phyloP scores from a whole-genome alignment of 257 asterid species.

The Plantago ovata region DNA sequence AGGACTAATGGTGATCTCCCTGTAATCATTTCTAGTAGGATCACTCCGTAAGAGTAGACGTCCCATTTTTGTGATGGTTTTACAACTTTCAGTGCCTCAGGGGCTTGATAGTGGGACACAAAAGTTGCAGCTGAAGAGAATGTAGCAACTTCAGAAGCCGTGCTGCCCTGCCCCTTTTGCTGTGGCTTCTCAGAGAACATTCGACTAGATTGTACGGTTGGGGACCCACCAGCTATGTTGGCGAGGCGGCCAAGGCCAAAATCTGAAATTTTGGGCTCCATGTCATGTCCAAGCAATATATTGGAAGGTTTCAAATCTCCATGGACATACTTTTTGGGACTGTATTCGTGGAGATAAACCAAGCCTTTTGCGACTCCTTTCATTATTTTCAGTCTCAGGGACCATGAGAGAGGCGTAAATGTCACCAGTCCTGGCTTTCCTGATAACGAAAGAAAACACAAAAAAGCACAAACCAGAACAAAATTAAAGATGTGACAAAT shows the following conservation, averaged over 20 bases:
- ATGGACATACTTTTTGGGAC: conserved; percentile 91
- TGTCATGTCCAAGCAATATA: conserved; percentile 60
- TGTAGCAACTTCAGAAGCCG: conserved; percentile 47
- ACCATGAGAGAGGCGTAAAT: conserved; percentile 73
- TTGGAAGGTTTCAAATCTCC: conserved; percentile 93
- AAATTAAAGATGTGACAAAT: background rate
- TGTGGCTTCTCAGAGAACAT: conserved; percentile 50
- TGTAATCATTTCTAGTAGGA: conserved; percentile 77
- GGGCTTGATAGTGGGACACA: conserved; percentile 72
- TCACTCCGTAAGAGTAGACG: conserved; percentile 71
- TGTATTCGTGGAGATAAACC: conserved; percentile 72
- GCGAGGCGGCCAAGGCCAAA: conserved; percentile 93
- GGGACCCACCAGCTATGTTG: conserved; percentile 78
- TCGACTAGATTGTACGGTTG: conserved; percentile 51
- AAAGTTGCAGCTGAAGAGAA: conserved; percentile 44
- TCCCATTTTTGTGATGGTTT: conserved; percentile 98
- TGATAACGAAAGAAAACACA: conserved; percentile 12
- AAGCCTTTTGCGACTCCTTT: conserved; percentile 85
- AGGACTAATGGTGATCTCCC: conserved; percentile 64
- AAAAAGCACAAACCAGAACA: background rate
- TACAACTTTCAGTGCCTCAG: conserved; percentile 68
- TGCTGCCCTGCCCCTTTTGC: conserved; percentile 34
- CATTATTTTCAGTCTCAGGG: conserved; percentile 58
- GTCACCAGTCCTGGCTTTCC: conserved; percentile 72
- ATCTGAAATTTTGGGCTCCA: conserved; percentile 83